phyloP scores from a whole-genome alignment of 2,329 filamentous ascomycete genomes.

The Ceratocystis huliohia region DNA sequence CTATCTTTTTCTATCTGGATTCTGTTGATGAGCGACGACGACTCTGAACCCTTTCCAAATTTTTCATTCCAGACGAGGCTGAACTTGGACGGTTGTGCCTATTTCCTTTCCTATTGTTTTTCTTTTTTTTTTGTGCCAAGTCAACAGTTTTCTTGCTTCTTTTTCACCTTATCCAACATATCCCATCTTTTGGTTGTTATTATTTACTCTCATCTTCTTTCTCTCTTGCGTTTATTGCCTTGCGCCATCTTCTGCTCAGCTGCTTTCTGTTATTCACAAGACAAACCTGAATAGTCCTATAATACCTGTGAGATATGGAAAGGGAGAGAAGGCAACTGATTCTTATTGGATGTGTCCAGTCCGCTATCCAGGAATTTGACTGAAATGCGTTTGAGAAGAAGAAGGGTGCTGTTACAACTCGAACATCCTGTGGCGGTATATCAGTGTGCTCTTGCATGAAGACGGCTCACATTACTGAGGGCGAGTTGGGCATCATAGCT shows the following conservation, averaged over 20 bases:
- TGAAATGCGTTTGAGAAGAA: no score
- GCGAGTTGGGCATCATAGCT: background rate
- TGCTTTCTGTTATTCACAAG: no score
- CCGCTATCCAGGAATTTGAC: no score
- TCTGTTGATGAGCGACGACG: constrained; percentile 19
- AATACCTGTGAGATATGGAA: no score
- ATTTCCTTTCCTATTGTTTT: constrained; percentile 15
- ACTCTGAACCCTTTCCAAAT: constrained; percentile 19
- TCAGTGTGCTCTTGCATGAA: no score
- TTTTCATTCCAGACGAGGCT: constrained; percentile 16
- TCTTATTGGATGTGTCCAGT: no score
- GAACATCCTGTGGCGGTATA: no score
- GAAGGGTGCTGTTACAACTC: no score
- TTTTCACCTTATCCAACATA: constrained; percentile 2
- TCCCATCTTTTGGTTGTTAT: constrained; percentile 3
- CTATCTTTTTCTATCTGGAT: constrained; percentile 7
- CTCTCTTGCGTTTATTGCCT: background rate
- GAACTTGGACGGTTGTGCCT: constrained; percentile 12
- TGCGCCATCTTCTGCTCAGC: background rate
- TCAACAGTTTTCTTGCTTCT: background rate
- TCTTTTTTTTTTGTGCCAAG: constrained; percentile 15
- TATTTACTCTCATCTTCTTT: constrained; percentile 6
- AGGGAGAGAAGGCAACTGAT: no score
- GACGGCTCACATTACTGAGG: background rate
- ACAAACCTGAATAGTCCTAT: no score